Percentiles rank a stretch among this genome's conserved stretches.
phyloP scores from a whole-genome alignment of 257 asterid species.

The Ajuga chamaepitys region DNA sequence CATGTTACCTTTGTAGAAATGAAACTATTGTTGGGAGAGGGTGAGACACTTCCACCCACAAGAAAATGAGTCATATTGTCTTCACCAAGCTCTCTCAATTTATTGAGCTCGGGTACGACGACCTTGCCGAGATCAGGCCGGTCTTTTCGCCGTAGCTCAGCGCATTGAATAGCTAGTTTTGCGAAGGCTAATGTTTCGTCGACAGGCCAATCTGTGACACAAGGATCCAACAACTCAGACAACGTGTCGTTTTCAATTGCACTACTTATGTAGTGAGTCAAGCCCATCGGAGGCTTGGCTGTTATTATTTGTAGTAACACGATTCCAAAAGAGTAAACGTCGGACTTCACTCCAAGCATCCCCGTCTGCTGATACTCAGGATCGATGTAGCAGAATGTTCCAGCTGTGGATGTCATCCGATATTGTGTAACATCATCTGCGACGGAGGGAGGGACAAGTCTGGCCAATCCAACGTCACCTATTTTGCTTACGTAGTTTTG shows the following conservation, averaged over 20 bases:
- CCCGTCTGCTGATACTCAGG: conserved; percentile 94
- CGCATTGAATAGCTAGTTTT: conserved; percentile 57
- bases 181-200: conserved; percentile 52
- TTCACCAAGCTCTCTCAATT: conserved; percentile 49
- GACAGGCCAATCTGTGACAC: conserved; percentile 66
- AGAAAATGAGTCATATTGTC: conserved; percentile 32
- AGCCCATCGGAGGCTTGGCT: conserved; percentile 69
- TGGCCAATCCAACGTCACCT: conserved; percentile 76
- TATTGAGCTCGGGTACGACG: conserved; percentile 59
- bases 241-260: conserved; percentile 47
- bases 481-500: conserved; percentile 79
- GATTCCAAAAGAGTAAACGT: conserved; percentile 68
- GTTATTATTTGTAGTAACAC: conserved; percentile 64
- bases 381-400: conserved; percentile 83
- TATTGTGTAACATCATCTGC: conserved; percentile 71
- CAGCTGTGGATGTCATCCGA: conserved; percentile 83
- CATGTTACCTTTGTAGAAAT: conserved; percentile 25
- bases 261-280: conserved; percentile 37
- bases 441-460: conserved; percentile 65
- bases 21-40: conserved; percentile 33
- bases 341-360: conserved; percentile 85
- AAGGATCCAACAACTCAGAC: conserved; percentile 53
- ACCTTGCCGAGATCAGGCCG: conserved; percentile 72
- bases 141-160: conserved; percentile 72
- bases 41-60: conserved; percentile 19